Conservation (phyloP, 805 yeast species). For the Phaffomyces opuntiae region DNA sequence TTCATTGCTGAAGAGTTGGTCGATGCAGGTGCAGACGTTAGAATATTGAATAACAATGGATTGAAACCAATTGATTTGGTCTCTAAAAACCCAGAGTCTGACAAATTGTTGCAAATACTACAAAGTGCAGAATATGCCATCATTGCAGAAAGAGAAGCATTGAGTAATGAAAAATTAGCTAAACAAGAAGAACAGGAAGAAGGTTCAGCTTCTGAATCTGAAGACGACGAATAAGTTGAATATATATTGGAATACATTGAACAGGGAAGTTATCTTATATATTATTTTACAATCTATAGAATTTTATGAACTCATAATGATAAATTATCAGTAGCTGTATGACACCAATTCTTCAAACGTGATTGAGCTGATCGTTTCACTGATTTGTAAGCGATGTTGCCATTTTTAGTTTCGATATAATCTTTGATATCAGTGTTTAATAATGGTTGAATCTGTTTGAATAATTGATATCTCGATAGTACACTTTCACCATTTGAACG, state of each 20-base stretch:
- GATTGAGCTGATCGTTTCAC: background rate
- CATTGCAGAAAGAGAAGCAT: constrained; percentile 25
- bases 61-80: constrained; percentile 72
- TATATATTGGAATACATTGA: no score
- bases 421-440: constrained; percentile 1
- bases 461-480: constrained; percentile 26
- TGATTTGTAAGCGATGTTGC: background rate
- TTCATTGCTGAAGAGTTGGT: constrained; percentile 73
- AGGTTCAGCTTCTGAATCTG: constrained; percentile 19
- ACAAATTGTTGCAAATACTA: constrained; percentile 50
- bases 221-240: background rate
- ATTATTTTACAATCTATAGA: background rate
- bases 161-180: constrained; percentile 23
- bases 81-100: constrained; percentile 27
- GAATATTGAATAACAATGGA: constrained; percentile 50
- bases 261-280: background rate
- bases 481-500: constrained; percentile 36
- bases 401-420: constrained; percentile 29
- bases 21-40: constrained; percentile 89
- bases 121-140: constrained; percentile 82
- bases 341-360: constrained; percentile 34
- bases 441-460: constrained; percentile 16
- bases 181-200: constrained; percentile 26
- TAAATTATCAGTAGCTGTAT: constrained; percentile 37
- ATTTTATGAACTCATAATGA: background rate